Conservation (phyloP, 495 filamentous ascomycete species). For the Daldinia childiae region DNA sequence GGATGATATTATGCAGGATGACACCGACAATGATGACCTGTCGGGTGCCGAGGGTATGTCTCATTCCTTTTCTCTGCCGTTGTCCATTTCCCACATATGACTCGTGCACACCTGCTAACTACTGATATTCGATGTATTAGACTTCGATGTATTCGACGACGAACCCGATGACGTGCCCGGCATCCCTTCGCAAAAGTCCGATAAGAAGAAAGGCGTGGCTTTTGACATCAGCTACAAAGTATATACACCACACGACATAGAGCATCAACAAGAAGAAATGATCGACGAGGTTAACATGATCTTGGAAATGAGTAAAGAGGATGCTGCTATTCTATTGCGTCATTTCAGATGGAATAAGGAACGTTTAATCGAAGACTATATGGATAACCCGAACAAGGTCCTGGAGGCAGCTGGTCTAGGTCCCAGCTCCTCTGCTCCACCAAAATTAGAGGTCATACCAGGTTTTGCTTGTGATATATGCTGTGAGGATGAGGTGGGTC, state of each 20-base stretch:
- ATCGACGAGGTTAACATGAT: conserved; percentile 90
- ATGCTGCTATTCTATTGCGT: conserved; percentile 86
- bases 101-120: background rate
- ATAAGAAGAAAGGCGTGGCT: conserved; percentile 71
- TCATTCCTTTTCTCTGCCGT: conserved; percentile 8
- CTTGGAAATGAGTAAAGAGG: conserved; percentile 84
- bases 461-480: conserved; percentile 95
- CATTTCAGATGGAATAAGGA: conserved; percentile 96
- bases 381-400: conserved; percentile 80
- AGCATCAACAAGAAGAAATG: conserved; percentile 81
- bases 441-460: conserved; percentile 72
- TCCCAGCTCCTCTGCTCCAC: conserved; percentile 66
- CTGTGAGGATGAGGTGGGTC: conserved; percentile 82
- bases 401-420: conserved; percentile 89
- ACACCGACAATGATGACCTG: conserved; percentile 76
- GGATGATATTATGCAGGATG: conserved; percentile 76
- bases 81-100: background rate
- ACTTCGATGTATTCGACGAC: conserved; percentile 72
- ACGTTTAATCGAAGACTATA: conserved; percentile 90
- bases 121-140: conserved; percentile 48
- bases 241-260: conserved; percentile 79
- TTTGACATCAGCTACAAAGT: conserved; percentile 90
- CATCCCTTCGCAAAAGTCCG: conserved; percentile 79
- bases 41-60: conserved; percentile 78
- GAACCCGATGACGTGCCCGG: conserved; percentile 78